A percentile compares a stretch with the other conserved stretches of the same genome.
Conservation (phyloP, 345 rosid genomes). For the Salix udensis region DNA sequence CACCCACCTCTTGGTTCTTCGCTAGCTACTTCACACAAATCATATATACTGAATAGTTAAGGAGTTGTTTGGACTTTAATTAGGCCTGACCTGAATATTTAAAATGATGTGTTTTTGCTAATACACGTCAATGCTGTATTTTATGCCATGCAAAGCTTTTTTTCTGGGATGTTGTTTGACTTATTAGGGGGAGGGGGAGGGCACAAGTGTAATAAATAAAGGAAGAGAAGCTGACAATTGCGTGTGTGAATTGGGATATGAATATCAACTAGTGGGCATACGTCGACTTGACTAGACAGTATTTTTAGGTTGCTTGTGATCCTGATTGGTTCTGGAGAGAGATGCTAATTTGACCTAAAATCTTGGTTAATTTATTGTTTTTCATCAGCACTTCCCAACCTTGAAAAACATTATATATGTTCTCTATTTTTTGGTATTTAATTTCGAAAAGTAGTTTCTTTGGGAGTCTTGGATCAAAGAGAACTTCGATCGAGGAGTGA, state of each 20-base stretch:
- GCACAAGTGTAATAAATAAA: not conserved
- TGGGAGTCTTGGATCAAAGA: not conserved
- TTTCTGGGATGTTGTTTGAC: not conserved
- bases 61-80: too few species aligned
- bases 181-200: too few species aligned
- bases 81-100: not conserved
- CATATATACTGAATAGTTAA: too few species aligned
- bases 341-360: not conserved
- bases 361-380: not conserved
- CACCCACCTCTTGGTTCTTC: not conserved
- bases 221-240: not conserved
- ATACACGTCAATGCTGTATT: too few species aligned
- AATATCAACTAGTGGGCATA: not conserved
- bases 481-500: not conserved
- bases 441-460: too few species aligned
- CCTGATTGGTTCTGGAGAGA: not conserved
- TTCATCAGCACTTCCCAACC: not conserved
- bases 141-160: not conserved
- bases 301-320: not conserved
- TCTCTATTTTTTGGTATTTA: too few species aligned
- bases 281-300: not conserved
- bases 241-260: slow-evolving; percentile 11
- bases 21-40: not conserved
- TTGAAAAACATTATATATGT: too few species aligned
- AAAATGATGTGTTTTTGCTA: not conserved